A percentile compares a stretch with the other conserved stretches of the same genome.
Evolutionary conservation across 352 stramenopile species (phyloP).

Genomic region (Nothophytophthora sp.): DNA sequence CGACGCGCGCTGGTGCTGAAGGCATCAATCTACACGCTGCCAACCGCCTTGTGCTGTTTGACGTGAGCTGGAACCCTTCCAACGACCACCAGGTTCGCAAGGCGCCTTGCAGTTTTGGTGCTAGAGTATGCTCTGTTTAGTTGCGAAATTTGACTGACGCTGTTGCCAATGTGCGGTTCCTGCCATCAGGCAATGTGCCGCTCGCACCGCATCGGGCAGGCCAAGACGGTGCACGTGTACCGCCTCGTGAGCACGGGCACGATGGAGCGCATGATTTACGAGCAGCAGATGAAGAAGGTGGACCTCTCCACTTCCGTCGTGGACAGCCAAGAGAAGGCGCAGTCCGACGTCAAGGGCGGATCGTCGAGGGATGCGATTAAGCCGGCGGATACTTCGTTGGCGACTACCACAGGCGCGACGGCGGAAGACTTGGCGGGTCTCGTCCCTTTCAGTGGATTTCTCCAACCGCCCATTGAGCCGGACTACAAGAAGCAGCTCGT

Average conservation of each 20-base stretch:
- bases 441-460: conserved; percentile 56
- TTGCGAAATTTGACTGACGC: conserved; percentile 1
- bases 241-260: conserved; percentile 91
- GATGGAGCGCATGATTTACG: conserved; percentile 93
- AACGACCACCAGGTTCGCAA: conserved; percentile 89
- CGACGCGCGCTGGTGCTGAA: conserved; percentile 79
- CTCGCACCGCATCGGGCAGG: conserved; percentile 89
- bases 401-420: background rate
- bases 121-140: too few species aligned
- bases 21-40: conserved; percentile 90
- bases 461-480: conserved; percentile 41
- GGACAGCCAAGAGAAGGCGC: conserved; percentile 40
- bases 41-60: conserved; percentile 90
- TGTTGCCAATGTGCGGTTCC: conserved; percentile 7
- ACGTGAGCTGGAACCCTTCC: conserved; percentile 92
- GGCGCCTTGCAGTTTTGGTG: too few species aligned
- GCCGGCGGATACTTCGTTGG: background rate
- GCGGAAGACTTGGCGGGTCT: too few species aligned
- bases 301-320: conserved; percentile 78
- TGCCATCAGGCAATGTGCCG: conserved; percentile 87
- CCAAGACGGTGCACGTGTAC: conserved; percentile 92
- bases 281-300: conserved; percentile 90
- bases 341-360: background rate
- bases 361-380: too few species aligned
- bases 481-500: conserved; percentile 28